Percentiles rank a stretch among this genome's conserved stretches.
Conservation (phyloP, 441 rosid species). For the Mallotus repandus region DNA sequence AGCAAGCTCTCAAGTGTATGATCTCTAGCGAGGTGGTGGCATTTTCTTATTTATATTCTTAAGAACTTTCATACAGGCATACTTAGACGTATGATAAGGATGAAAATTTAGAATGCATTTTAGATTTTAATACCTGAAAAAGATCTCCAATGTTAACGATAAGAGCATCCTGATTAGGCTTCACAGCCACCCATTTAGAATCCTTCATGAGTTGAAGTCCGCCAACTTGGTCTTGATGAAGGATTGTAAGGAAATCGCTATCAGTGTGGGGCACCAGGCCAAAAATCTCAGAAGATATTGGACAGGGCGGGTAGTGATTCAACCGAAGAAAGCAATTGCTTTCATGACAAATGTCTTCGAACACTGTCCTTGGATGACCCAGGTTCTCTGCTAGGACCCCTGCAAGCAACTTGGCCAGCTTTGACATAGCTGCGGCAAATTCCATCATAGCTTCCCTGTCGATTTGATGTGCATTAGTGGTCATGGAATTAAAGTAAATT, state of each 20-base stretch:
- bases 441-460: constrained; percentile 48
- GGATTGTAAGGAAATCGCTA: constrained; percentile 64
- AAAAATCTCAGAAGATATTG: constrained; percentile 39
- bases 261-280: constrained; percentile 75
- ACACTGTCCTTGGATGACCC: constrained; percentile 23
- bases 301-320: constrained; percentile 60
- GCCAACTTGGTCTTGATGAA: constrained; percentile 66
- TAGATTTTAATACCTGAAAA: constrained; percentile 42
- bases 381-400: constrained; percentile 47
- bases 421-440: constrained; percentile 52
- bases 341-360: constrained; percentile 43
- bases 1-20: too few relatives aligned
- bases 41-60: too few relatives aligned
- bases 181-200: constrained; percentile 61
- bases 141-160: constrained; percentile 74
- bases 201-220: constrained; percentile 73
- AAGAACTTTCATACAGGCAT: too few relatives aligned
- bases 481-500: not conserved
- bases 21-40: too few relatives aligned
- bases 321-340: constrained; percentile 60
- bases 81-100: too few relatives aligned
- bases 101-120: too few relatives aligned
- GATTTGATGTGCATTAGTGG: not conserved
- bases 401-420: constrained; percentile 51
- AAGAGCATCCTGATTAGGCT: constrained; percentile 59